Conservation (phyloP, 306 rosid species). For the Comarum palustre region DNA sequence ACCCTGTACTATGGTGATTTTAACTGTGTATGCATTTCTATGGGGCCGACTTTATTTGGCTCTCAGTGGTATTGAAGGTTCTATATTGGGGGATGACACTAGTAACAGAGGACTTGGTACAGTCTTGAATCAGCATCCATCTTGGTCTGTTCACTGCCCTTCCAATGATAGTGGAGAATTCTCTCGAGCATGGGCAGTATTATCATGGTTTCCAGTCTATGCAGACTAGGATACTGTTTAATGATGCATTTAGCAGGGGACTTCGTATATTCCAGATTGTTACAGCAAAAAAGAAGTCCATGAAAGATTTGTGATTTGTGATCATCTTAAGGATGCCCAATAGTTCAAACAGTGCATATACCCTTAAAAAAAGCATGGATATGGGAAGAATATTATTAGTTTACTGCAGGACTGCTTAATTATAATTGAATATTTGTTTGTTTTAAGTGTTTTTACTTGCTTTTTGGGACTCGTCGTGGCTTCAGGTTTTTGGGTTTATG, state of each 20-base stretch:
- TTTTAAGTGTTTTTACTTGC: background rate
- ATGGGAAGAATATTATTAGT: background rate
- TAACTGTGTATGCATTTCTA: conserved; percentile 74
- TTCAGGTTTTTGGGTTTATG: background rate
- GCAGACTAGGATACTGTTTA: conserved; percentile 86
- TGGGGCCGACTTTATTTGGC: conserved; percentile 81
- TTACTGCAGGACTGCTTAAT: background rate
- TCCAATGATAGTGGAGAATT: conserved; percentile 85
- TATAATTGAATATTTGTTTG: background rate
- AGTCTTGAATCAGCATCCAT: conserved; percentile 69
- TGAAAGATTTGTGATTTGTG: conserved; percentile 29
- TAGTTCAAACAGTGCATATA: background rate
- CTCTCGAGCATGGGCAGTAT: conserved; percentile 75
- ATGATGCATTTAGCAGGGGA: conserved; percentile 85
- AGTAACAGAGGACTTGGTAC: conserved; percentile 58
- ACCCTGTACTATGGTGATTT: conserved; percentile 67
- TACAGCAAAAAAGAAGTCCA: conserved; percentile 54
- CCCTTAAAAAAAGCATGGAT: background rate
- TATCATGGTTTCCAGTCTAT: conserved; percentile 86
- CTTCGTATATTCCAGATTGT: conserved; percentile 71
- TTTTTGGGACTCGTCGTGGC: background rate
- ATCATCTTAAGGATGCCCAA: background rate
- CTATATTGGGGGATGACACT: conserved; percentile 39
- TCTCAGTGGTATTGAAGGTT: conserved; percentile 72
- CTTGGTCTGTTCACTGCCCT: conserved; percentile 82